Evolutionary conservation across 1,284 basidiomycete genomes (phyloP), one percentile per base, ranked within the genome.

Genomic region (Mycena sp.): DNA sequence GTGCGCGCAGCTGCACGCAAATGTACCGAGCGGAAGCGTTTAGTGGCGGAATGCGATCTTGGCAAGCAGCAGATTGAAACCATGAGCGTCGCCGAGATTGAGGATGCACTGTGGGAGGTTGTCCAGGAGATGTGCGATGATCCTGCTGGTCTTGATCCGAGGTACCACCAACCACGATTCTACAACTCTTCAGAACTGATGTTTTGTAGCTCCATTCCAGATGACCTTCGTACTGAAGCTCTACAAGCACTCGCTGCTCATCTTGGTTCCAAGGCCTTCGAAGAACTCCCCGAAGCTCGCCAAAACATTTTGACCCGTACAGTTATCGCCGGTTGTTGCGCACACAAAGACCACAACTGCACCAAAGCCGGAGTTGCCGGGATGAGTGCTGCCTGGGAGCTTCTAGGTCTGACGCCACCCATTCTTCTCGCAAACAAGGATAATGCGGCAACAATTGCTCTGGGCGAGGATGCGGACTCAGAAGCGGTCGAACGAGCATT

Each of bases 291-390:
- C 0, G 61, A 59, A 1, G 61, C 57, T 1, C 66, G 73, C 43
- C 50, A 69, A 37, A 55, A 43, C 5, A 49, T 41, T 0, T 38
- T 71, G 0, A 46, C 68, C 21, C 58, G 73, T 16, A 74, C 72
- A 48, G 30, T 76, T 6, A 72, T 72, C 61, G 64, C 66, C 0
- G 76, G 76, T 0, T 79, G 77, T 50, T 70, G 65, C n/a, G 77
- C 76, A 73, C 77, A 80, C 63, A 79, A 80, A 52, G 75, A 78
- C 17, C 52, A 76, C 12, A 79, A 79, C 51, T 45, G 67, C 1
- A 67, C 74, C 2, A 76, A 74, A 50, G 73, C 73, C 4, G 74
- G 77, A 0, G 67, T 63, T 29, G 9, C 16, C 2, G 58, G 35
- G 5, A 71, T 75, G 69, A 41, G 30, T 3, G 50, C 32, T 19